Conservation (phyloP, 176 grass and related monocot genomes). For the Lolium multiflorum region DNA sequence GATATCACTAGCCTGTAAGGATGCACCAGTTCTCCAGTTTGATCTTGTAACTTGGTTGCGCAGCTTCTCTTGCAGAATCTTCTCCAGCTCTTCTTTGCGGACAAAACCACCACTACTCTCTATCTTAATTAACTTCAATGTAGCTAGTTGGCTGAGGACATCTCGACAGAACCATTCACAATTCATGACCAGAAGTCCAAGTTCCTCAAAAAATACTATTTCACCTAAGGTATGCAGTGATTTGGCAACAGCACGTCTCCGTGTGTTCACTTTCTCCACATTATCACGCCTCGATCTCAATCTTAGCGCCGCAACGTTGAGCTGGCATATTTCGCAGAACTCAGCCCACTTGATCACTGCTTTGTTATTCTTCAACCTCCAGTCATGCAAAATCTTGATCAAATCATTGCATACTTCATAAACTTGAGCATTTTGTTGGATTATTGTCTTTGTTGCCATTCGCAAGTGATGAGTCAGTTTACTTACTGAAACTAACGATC, state of each 20-base stretch:
- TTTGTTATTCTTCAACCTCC: conserved; percentile 73
- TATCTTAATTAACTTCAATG: conserved; percentile 59
- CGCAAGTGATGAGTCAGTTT: conserved; percentile 74
- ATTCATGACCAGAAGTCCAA: conserved; percentile 79
- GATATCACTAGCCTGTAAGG: conserved; percentile 69
- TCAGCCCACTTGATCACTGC: conserved; percentile 75
- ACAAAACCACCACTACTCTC: conserved; percentile 77
- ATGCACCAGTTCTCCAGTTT: conserved; percentile 53
- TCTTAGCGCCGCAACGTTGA: conserved; percentile 69
- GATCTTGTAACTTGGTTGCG: conserved; percentile 46
- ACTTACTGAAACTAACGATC: conserved; percentile 79
- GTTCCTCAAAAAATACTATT: conserved; percentile 81
- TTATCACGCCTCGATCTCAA: conserved; percentile 81
- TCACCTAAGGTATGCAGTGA: conserved; percentile 76
- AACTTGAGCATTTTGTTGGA: conserved; percentile 73
- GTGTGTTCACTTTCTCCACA: conserved; percentile 63
- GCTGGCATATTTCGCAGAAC: conserved; percentile 83
- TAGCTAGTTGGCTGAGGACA: conserved; percentile 62
- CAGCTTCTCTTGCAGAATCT: conserved; percentile 61
- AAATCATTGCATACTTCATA: conserved; percentile 89
- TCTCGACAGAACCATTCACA: conserved; percentile 75
- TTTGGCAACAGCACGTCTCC: conserved; percentile 64
- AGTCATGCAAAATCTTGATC: conserved; percentile 66
- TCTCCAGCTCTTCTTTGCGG: conserved; percentile 72
- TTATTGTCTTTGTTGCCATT: conserved; percentile 71